phyloP scores from a whole-genome alignment of 192 early-diverging fungal species.

The Globomyces pollinis-pini region DNA sequence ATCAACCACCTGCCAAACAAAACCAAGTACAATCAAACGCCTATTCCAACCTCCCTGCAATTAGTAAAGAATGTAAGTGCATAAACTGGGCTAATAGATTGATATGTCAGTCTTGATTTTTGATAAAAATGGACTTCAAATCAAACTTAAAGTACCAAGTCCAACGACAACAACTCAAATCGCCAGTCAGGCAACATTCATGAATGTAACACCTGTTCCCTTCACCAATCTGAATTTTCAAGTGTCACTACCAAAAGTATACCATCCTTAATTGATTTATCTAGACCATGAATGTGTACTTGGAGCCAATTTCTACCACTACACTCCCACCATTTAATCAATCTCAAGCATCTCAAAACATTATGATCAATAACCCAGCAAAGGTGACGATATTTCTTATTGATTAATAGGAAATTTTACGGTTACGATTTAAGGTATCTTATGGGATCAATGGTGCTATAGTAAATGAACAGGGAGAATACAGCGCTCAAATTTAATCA shows the following conservation, averaged over 20 bases:
- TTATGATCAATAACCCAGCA: slow-evolving; percentile 32
- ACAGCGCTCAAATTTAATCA: neutral
- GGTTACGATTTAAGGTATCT: slow-evolving; percentile 35
- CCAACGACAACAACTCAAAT: neutral
- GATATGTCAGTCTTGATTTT: slow-evolving; percentile 20
- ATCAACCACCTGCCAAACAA: no score
- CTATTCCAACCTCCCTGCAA: slow-evolving; percentile 12
- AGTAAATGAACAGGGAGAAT: slow-evolving; percentile 45
- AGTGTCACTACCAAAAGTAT: slow-evolving; percentile 46
- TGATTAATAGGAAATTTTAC: slow-evolving; percentile 25
- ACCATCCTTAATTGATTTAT: neutral
- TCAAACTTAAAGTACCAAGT: slow-evolving; percentile 23
- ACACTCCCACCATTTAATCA: slow-evolving; percentile 38
- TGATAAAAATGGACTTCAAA: slow-evolving; percentile 52
- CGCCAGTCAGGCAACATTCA: slow-evolving; percentile 30
- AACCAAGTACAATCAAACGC: neutral
- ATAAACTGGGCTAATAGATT: slow-evolving; percentile 5
- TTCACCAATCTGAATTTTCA: slow-evolving; percentile 41
- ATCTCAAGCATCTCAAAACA: slow-evolving; percentile 30
- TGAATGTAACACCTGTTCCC: slow-evolving; percentile 48
- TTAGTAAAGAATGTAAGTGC: slow-evolving; percentile 20
- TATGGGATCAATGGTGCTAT: slow-evolving; percentile 50
- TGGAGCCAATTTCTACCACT: slow-evolving; percentile 34
- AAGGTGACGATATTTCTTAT: slow-evolving; percentile 28
- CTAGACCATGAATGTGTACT: slow-evolving; percentile 39